Percentiles rank a stretch among this genome's conserved stretches.
Conservation (phyloP, 2,329 filamentous ascomycete genomes). For the Aspergillus latus region DNA sequence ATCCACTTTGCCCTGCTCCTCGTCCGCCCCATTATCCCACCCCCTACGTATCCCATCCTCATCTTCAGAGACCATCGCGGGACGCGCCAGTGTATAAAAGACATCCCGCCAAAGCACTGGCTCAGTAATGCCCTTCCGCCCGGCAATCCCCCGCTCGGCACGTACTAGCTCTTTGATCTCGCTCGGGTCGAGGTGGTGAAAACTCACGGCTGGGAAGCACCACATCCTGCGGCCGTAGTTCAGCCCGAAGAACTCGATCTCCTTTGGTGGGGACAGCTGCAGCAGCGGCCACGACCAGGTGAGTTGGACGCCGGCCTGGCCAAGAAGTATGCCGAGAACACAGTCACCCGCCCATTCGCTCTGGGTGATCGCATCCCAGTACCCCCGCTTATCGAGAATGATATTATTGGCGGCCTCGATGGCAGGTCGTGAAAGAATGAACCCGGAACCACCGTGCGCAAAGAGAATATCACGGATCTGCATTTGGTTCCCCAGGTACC, state of each 20-base stretch:
- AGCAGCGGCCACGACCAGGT: conserved; percentile 49
- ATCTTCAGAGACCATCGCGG: not conserved
- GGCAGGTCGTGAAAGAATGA: conserved; percentile 51
- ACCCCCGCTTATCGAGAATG: conserved; percentile 38
- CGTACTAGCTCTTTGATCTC: conserved; percentile 44
- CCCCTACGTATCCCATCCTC: not conserved
- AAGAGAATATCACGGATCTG: conserved; percentile 50
- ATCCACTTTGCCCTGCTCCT: not conserved
- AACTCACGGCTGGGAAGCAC: conserved; percentile 51
- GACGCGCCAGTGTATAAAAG: conserved; percentile 6
- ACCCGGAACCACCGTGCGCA: conserved; percentile 53
- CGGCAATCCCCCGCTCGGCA: conserved; percentile 34
- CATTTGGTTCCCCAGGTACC: conserved; percentile 57
- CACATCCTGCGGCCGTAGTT: conserved; percentile 42
- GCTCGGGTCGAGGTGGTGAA: conserved; percentile 47
- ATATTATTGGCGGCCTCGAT: conserved; percentile 41
- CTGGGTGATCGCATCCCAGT: conserved; percentile 46
- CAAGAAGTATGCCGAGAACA: conserved; percentile 46
- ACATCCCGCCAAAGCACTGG: conserved; percentile 13
- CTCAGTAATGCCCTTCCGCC: not conserved
- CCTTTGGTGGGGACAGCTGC: conserved; percentile 38
- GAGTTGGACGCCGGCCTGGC: conserved; percentile 44
- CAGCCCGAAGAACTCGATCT: conserved; percentile 41
- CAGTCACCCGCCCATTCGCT: conserved; percentile 50
- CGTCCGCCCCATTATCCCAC: conserved; percentile 14